Evolutionary conservation across 208 protist species (phyloP).

Genomic region (Angomonas deanei): DNA sequence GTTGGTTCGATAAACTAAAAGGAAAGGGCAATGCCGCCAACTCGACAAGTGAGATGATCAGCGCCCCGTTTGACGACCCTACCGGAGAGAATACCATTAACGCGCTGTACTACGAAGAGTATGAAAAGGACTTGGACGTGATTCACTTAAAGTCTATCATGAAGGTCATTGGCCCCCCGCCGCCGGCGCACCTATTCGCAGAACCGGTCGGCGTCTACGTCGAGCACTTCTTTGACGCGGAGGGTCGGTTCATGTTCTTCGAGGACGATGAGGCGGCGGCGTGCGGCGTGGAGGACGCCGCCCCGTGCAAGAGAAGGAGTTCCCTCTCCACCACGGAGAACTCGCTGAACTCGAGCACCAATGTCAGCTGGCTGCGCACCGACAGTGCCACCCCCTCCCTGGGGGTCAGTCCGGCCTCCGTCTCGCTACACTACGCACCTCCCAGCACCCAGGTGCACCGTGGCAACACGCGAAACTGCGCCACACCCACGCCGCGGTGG

Average conservation of each 20-base stretch:
- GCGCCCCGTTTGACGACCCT: slow-evolving; percentile 4
- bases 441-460: background rate
- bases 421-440: background rate
- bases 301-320: slow-evolving; percentile 7
- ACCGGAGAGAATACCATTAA: slow-evolving; percentile 9
- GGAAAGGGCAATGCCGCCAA: slow-evolving; percentile 1
- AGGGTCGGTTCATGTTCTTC: slow-evolving; percentile 37
- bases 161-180: slow-evolving; percentile 47
- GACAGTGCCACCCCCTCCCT: too few species aligned
- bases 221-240: slow-evolving; percentile 43
- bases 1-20: background rate
- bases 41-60: background rate
- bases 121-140: slow-evolving; percentile 45
- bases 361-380: too few species aligned
- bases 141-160: slow-evolving; percentile 48
- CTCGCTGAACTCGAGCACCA: too few species aligned
- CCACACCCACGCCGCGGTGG: slow-evolving; percentile 30
- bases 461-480: slow-evolving; percentile 15
- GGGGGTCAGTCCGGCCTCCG: too few species aligned
- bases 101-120: slow-evolving; percentile 26
- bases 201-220: slow-evolving; percentile 33
- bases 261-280: slow-evolving; percentile 21
- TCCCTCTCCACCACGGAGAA: too few species aligned
- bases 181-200: slow-evolving; percentile 22
- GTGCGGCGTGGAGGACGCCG: slow-evolving; percentile 13